A percentile compares a stretch with the other conserved stretches of the same genome.
phyloP scores from a whole-genome alignment of 306 rosid species.

The Castanea sativa region DNA sequence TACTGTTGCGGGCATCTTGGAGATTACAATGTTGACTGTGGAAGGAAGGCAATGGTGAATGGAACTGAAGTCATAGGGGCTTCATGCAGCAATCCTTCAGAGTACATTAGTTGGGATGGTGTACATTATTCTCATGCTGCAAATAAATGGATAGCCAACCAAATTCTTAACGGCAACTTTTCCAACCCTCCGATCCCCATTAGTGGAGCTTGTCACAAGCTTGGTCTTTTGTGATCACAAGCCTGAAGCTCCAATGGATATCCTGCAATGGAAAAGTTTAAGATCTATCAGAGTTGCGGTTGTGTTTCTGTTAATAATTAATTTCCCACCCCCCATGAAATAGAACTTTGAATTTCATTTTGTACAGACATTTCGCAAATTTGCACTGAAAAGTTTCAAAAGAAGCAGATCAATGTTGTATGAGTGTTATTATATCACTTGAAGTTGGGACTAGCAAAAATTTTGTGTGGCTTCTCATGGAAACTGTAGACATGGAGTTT shows the following conservation, averaged over 20 bases:
- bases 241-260: not conserved
- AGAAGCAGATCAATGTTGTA: not conserved
- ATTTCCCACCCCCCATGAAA: not conserved
- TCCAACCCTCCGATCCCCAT: conserved; percentile 14
- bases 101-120: conserved; percentile 21
- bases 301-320: too few species aligned
- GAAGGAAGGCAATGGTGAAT: conserved; percentile 13
- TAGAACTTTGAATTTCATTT: not conserved
- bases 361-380: not conserved
- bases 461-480: not conserved
- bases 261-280: not conserved
- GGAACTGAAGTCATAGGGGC: conserved; percentile 13
- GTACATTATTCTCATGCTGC: conserved; percentile 30
- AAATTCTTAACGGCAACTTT: conserved; percentile 15
- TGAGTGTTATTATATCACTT: not conserved
- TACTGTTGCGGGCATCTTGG: conserved; percentile 25
- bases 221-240: not conserved
- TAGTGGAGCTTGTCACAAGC: not conserved
- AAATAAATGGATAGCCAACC: conserved; percentile 15
- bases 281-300: too few species aligned
- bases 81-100: conserved; percentile 19
- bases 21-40: conserved; percentile 13
- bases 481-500: too few species aligned
- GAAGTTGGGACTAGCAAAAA: not conserved
- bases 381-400: not conserved